phyloP scores from a whole-genome alignment of 225 moss, liverwort and hornwort species.

The Bryoerythrophyllum caledonicum region DNA sequence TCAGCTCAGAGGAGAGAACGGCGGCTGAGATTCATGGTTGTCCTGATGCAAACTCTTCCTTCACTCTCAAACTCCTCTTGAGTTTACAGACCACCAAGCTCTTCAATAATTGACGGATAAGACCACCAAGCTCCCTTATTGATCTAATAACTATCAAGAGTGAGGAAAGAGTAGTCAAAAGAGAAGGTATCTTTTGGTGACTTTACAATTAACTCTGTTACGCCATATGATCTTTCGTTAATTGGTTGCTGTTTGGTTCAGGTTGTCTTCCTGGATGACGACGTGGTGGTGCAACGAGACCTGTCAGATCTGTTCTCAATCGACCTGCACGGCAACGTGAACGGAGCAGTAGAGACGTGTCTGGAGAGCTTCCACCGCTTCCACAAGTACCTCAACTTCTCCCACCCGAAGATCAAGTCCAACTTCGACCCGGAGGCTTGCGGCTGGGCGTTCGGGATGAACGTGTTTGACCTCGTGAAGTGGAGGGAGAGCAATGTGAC shows the following conservation, averaged over 20 bases:
- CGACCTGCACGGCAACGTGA: constrained; percentile 53
- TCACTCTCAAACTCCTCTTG: too few relatives aligned
- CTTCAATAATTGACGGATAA: too few relatives aligned
- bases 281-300: constrained; percentile 57
- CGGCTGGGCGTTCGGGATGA: constrained; percentile 69
- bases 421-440: constrained; percentile 51
- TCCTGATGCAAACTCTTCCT: too few relatives aligned
- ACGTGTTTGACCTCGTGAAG: constrained; percentile 48
- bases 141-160: too few relatives aligned
- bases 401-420: constrained; percentile 50
- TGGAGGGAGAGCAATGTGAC: constrained; percentile 53
- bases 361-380: constrained; percentile 56
- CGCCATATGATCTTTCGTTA: not conserved
- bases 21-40: too few relatives aligned
- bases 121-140: too few relatives aligned
- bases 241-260: constrained; percentile 1
- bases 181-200: too few relatives aligned
- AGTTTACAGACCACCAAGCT: too few relatives aligned
- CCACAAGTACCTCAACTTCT: constrained; percentile 59
- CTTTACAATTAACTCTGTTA: too few relatives aligned
- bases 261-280: constrained; percentile 62
- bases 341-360: constrained; percentile 59
- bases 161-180: too few relatives aligned
- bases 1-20: not conserved
- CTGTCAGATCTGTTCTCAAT: constrained; percentile 46